Conservation (phyloP, 1,284 basidiomycete species). For the Ustilago trichophora region DNA sequence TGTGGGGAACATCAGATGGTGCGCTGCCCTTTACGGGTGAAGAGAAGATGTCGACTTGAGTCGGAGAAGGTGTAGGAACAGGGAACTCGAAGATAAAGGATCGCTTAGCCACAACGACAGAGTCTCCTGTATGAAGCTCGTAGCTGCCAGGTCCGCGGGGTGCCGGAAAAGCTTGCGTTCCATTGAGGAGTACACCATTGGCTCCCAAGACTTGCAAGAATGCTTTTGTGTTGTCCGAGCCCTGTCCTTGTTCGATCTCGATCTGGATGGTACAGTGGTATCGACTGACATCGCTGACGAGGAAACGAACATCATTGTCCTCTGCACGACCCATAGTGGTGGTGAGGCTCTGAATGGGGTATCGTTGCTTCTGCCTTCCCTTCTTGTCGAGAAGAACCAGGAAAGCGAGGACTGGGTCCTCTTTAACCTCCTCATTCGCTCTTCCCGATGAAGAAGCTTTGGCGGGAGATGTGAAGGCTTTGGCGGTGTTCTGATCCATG, state of each 20-base stretch:
- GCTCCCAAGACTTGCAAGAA: conserved; percentile 36
- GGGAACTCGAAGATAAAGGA: conserved; percentile 35
- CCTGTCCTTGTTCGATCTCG: conserved; percentile 21
- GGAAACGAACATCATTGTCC: conserved; percentile 45
- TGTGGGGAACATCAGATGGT: conserved; percentile 6
- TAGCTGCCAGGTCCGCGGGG: conserved; percentile 28
- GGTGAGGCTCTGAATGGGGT: conserved; percentile 27
- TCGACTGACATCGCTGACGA: conserved; percentile 36
- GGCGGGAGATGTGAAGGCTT: conserved; percentile 8
- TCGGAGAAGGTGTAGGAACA: background rate
- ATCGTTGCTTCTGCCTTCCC: conserved; percentile 34
- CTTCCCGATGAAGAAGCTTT: conserved; percentile 7
- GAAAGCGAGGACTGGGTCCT: conserved; percentile 28
- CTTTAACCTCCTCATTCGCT: background rate
- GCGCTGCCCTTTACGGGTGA: conserved; percentile 19
- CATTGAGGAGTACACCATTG: conserved; percentile 40
- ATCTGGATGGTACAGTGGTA: conserved; percentile 47
- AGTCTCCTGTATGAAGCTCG: conserved; percentile 33
- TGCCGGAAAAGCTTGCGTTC: conserved; percentile 11
- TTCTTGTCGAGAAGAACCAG: conserved; percentile 39
- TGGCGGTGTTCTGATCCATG: background rate
- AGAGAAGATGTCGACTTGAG: conserved; percentile 4
- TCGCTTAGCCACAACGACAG: conserved; percentile 25
- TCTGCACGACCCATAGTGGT: conserved; percentile 43
- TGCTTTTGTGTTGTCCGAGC: conserved; percentile 7